Conservation (phyloP, 148 eudicot genomes). For the Chenopodium formosanum region DNA sequence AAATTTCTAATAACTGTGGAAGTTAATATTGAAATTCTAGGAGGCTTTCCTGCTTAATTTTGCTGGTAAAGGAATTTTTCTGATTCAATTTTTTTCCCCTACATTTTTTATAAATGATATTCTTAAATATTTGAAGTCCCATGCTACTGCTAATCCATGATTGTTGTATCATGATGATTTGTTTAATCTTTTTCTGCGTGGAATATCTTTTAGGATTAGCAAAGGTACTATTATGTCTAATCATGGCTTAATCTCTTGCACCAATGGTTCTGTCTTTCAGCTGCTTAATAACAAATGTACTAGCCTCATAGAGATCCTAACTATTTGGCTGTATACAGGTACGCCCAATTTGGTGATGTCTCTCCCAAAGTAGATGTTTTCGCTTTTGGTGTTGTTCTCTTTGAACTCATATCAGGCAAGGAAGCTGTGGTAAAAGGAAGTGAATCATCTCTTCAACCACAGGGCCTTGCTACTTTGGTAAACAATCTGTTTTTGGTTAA, state of each 20-base stretch:
- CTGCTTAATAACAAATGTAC: background rate
- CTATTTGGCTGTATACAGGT: constrained; percentile 44
- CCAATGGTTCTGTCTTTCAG: background rate
- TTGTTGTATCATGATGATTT: background rate
- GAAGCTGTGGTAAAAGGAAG: constrained; percentile 65
- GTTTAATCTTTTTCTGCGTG: background rate
- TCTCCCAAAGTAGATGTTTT: constrained; percentile 90
- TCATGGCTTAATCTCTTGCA: background rate
- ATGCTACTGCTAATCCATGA: background rate
- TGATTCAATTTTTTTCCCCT: too few species aligned
- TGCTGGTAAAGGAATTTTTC: too few species aligned
- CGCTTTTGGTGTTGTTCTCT: constrained; percentile 93
- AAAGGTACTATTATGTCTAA: background rate
- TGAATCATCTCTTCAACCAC: constrained; percentile 45
- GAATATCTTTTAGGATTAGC: background rate
- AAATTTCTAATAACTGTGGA: too few species aligned
- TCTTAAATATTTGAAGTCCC: too few species aligned
- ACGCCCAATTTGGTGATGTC: constrained; percentile 82
- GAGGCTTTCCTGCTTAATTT: too few species aligned
- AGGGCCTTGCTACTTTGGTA: constrained; percentile 74
- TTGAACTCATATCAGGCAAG: constrained; percentile 86
- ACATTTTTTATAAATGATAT: too few species aligned
- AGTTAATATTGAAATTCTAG: too few species aligned
- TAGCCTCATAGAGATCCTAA: background rate
- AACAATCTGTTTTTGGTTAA: constrained; percentile 8